phyloP scores from a whole-genome alignment of 192 early-diverging fungal species.

The Podila horticola region DNA sequence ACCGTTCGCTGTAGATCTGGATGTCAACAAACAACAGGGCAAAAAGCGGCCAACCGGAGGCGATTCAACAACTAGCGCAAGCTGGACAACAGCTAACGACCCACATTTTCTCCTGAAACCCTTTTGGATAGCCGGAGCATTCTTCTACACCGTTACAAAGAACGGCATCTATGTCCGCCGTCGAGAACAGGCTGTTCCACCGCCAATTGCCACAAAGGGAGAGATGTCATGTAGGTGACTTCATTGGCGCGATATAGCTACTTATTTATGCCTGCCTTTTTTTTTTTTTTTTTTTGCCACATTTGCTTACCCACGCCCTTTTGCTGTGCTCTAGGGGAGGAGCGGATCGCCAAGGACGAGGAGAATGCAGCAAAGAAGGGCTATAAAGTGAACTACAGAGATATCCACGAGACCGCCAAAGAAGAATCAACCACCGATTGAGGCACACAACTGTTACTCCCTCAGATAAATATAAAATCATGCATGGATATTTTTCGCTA shows the following conservation, averaged over 20 bases:
- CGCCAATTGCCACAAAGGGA: constrained; percentile 18
- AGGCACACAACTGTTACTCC: background rate
- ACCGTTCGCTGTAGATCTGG: too few relatives aligned
- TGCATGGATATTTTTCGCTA: constrained; percentile 8
- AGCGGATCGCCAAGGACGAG: constrained; percentile 37
- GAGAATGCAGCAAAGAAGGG: constrained; percentile 51
- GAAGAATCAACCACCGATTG: constrained; percentile 1
- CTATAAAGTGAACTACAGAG: constrained; percentile 38
- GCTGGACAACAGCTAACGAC: background rate
- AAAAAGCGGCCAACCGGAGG: too few relatives aligned
- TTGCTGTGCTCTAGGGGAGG: constrained; percentile 22
- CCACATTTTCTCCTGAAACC: background rate
- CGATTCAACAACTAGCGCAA: background rate
- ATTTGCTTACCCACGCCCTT: background rate
- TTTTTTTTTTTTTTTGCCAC: constrained; percentile 1
- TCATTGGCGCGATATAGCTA: background rate
- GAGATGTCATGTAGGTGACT: constrained; percentile 36
- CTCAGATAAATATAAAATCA: background rate
- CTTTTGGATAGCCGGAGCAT: constrained; percentile 22
- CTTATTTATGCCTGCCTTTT: background rate
- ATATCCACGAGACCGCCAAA: constrained; percentile 23
- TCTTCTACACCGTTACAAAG: constrained; percentile 27
- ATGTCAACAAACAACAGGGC: too few relatives aligned
- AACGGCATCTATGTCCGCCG: constrained; percentile 41
- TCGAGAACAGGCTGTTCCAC: constrained; percentile 24